A percentile compares a stretch with the other conserved stretches of the same genome.
phyloP scores from a whole-genome alignment of 164 flowering plant species.

The Tetracentron sinense region DNA sequence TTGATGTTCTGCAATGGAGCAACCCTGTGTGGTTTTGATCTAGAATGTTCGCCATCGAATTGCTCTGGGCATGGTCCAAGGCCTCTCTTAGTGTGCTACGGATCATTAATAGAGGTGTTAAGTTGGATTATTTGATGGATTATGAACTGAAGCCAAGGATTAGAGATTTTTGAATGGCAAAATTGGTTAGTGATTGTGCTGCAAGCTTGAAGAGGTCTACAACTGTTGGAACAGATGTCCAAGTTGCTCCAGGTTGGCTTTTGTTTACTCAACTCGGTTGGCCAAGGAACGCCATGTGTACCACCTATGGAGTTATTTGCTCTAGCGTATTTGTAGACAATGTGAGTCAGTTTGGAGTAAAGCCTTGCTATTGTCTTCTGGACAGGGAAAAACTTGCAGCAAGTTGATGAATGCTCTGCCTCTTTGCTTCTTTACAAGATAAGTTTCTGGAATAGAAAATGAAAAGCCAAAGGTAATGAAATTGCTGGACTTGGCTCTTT shows the following conservation, averaged over 20 bases:
- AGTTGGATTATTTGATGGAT: slow-evolving; percentile 32
- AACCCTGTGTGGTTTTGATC: slow-evolving; percentile 14
- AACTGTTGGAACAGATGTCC: slow-evolving; percentile 30
- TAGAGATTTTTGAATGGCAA: slow-evolving; percentile 34
- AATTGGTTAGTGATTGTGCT: slow-evolving; percentile 17
- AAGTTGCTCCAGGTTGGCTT: slow-evolving; percentile 35
- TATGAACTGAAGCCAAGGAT: slow-evolving; percentile 36
- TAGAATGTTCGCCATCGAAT: slow-evolving; percentile 24
- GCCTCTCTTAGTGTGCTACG: slow-evolving; percentile 30
- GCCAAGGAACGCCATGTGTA: slow-evolving; percentile 28
- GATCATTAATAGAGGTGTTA: slow-evolving; percentile 30
- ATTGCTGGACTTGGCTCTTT: slow-evolving; percentile 22
- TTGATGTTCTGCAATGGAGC: slow-evolving; percentile 19
- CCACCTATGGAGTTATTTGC: slow-evolving; percentile 30
- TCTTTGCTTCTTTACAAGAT: slow-evolving; percentile 10
- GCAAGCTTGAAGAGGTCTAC: slow-evolving; percentile 21
- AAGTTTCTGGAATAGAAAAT: slow-evolving; percentile 15
- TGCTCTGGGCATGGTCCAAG: slow-evolving; percentile 36
- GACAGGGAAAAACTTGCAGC: slow-evolving; percentile 20
- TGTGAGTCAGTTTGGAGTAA: slow-evolving; percentile 29
- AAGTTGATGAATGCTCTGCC: slow-evolving; percentile 6
- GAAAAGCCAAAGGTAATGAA: slow-evolving; percentile 26
- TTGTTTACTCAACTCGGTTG: slow-evolving; percentile 20
- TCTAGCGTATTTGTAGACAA: slow-evolving; percentile 33
- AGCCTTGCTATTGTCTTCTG: slow-evolving; percentile 30